Evolutionary conservation across 306 rosid species (phyloP).

Genomic region (Citrullus colocynthis): DNA sequence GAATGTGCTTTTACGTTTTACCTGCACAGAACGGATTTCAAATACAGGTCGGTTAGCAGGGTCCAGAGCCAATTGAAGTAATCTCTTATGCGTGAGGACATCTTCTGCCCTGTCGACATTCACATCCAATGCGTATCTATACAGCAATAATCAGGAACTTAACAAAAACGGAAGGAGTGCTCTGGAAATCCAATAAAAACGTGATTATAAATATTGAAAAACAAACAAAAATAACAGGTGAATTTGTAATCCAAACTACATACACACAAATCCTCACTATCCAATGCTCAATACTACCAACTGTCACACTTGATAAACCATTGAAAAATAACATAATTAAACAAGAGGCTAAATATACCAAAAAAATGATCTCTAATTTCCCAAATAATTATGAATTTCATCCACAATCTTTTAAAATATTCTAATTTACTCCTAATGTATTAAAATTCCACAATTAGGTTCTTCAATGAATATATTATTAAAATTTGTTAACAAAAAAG

Average conservation of each 20-base stretch:
- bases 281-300: not conserved
- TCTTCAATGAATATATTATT: not conserved
- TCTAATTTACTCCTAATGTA: not conserved
- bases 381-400: not conserved
- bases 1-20: constrained; percentile 7
- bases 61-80: constrained; percentile 74
- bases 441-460: not conserved
- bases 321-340: not conserved
- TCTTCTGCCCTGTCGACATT: constrained; percentile 98
- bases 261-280: not conserved
- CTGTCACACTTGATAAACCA: not conserved
- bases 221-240: not conserved
- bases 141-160: constrained; percentile 28
- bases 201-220: not conserved
- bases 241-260: not conserved
- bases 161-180: not conserved
- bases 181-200: constrained; percentile 4
- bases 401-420: not conserved
- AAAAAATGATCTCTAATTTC: not conserved
- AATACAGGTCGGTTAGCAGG: constrained; percentile 63
- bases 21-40: constrained; percentile 90
- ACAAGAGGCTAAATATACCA: not conserved
- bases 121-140: constrained; percentile 92
- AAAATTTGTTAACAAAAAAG: not conserved
- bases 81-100: constrained; percentile 72